Base-by-base conservation (phyloP, 805 yeast genomes). In the Barnettozyma pratensis region DNA sequence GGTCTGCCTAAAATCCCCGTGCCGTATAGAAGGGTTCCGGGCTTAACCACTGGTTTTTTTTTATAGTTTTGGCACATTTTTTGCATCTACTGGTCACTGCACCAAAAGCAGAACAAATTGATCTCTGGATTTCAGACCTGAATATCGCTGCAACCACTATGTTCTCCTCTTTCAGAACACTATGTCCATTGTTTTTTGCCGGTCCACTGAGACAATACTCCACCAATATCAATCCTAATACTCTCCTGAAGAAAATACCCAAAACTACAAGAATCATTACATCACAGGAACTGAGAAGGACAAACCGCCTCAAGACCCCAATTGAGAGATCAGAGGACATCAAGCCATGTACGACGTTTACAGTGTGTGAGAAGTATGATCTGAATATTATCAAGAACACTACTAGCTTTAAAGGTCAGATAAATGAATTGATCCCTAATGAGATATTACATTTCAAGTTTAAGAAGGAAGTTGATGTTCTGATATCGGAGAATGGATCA, bases 401-500 rank as follows among this genome's bases (percentile, higher is more conserved):
- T n/a, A 63, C 68, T 4, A 63, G 70, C 2, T 57, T n/a, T 7
- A 30, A 69, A 6, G 56, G 79, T 29, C 66, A 67, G 12, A 56
- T 62, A 1, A 47, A 25, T 4, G 50, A 47, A 26, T 61, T 84
- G n/a, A 74, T 84, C 2, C 84, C 86, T 1, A 81, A 80, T 37
- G 94, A 87, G 60, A 87, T 87, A 11, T 71, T 86, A 0, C 77
- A 79, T 49, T 76, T 81, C 46, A 70, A 69, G 31, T 71, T 64
- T 45, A 65, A 69, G 5, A 60, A 61, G n/a, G 54, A 64, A 10
- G 66, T 69, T 9, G 91, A 87, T 55, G 70, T 89, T 3, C 74
- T 90, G 68, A 71, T 90, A 1, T 68, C 91, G 39, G 76, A 81
- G 4, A 83, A 84, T 55, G 97, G 97, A 3, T 79, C 96, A 0